Percentiles rank a stretch among this genome's conserved stretches.
Evolutionary conservation across 768 basidiomycete species (phyloP).

Genomic region (Termitomyces sp.): DNA sequence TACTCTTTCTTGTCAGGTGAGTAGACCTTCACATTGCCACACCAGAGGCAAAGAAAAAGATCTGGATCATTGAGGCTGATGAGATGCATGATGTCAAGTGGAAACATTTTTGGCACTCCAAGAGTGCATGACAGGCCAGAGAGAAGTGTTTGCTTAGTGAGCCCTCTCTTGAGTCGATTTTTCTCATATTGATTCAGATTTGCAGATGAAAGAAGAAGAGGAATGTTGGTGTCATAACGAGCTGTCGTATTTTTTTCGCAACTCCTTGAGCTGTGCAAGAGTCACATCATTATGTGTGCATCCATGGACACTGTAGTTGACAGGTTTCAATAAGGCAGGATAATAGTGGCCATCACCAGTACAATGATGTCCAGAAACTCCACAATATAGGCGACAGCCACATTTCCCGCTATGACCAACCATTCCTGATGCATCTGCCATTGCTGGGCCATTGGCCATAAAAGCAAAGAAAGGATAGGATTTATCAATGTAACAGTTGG

Average conservation of each 20-base stretch:
- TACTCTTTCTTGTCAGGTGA: neutral
- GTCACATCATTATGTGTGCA: neutral
- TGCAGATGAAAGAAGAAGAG: neutral
- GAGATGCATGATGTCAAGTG: neutral
- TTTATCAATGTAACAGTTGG: slow-evolving; percentile 5
- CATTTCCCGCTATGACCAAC: slow-evolving; percentile 13
- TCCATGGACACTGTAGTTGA: neutral
- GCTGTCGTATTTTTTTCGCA: neutral
- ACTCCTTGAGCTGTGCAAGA: neutral
- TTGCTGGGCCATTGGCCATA: slow-evolving; percentile 23
- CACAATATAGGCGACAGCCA: slow-evolving; percentile 35
- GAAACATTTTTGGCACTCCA: neutral
- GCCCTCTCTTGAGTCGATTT: neutral
- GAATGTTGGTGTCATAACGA: neutral
- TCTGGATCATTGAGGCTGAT: neutral
- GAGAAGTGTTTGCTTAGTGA: neutral
- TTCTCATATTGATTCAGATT: too few species aligned
- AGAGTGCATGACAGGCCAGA: neutral
- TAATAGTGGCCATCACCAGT: neutral
- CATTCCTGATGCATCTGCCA: slow-evolving; percentile 26
- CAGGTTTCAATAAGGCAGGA: neutral
- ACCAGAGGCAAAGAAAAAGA: neutral
- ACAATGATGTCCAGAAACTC: neutral
- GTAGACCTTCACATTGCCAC: neutral
- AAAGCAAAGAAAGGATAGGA: slow-evolving; percentile 19